phyloP scores from a whole-genome alignment of 495 filamentous ascomycete genomes.

The Aspergillus biplanus region DNA sequence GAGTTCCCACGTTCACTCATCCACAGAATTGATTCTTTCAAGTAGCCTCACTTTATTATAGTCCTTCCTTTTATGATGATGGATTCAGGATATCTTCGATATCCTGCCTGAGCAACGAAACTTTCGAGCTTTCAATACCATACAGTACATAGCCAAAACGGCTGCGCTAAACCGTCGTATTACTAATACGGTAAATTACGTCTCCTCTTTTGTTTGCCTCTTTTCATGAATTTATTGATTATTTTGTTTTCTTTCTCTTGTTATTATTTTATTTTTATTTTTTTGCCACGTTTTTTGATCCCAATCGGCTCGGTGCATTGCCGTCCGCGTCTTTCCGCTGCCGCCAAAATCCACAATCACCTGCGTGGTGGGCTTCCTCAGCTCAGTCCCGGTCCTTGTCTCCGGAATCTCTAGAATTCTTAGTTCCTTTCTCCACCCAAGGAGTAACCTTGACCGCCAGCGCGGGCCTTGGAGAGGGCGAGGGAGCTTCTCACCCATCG shows the following conservation, averaged over 20 bases:
- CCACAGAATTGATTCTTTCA: slow-evolving; percentile 14
- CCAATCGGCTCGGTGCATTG: slow-evolving; percentile 46
- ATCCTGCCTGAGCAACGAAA: slow-evolving; percentile 4
- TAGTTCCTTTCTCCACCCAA: slow-evolving; percentile 17
- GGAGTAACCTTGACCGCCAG: slow-evolving; percentile 22
- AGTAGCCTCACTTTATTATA: slow-evolving; percentile 22
- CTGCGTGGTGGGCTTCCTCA: slow-evolving; percentile 21
- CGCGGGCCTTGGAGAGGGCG: too few species aligned
- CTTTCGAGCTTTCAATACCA: slow-evolving; percentile 20
- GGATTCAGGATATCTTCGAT: slow-evolving; percentile 3
- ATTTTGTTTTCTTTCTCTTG: slow-evolving; percentile 10
- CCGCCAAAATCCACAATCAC: slow-evolving; percentile 34
- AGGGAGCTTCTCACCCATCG: too few species aligned
- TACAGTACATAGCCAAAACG: slow-evolving; percentile 20
- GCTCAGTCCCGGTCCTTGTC: slow-evolving; percentile 19
- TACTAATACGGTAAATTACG: slow-evolving; percentile 22
- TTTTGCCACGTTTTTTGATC: slow-evolving; percentile 47
- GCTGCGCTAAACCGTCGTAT: slow-evolving; percentile 12
- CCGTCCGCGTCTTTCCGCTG: slow-evolving; percentile 48
- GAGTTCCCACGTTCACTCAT: slow-evolving; percentile 11
- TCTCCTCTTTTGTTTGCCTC: neutral
- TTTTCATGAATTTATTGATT: slow-evolving; percentile 10
- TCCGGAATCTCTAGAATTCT: slow-evolving; percentile 19
- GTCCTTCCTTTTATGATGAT: slow-evolving; percentile 4
- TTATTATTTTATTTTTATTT: slow-evolving; percentile 17